Base-by-base conservation (phyloP, 441 rosid genomes). In the Bocquillonia castaneifolia region DNA sequence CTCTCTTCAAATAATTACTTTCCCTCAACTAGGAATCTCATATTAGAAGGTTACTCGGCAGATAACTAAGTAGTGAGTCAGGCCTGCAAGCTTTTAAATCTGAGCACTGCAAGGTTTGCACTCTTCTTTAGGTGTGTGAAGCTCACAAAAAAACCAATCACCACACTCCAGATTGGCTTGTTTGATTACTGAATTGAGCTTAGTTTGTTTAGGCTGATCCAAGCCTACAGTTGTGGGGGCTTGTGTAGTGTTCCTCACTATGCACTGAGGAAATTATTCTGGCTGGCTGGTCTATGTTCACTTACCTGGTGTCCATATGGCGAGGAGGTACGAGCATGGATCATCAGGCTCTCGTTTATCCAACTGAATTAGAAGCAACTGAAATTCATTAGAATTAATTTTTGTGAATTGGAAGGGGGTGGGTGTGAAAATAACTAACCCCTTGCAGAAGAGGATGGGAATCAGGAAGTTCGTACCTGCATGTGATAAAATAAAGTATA, bases 271-370 rank as follows among this genome's bases (percentile, higher is more conserved):
- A 70, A 65, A 23, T 37, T 32, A 32, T 25, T 3, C 34, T 40
- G 32, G 54, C 25, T 52, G 57, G 25, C 57, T 50, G 25, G 37
- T 28, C 20, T 54, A 36, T 65, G 6, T 57, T 23, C 28, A 44
- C 59, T 57, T 71, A 89, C 99, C 99, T 69, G 99, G 98, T 66
- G 93, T 83, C 98, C 99, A 94, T 72, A 94, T 90, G 36, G 96
- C 97, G 42, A 95, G 84, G 64, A 95, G 98, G 75, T 92, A 95
- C 57, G 98, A 89, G 72, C 93, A 85, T 63, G 95, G 98, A 64
- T 95, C 99, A 84, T 90, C 98, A 50, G 80, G 83, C 72, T 95
- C 97, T 78, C 97, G 80, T 70, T 60, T 83, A 37, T 89, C 91
- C 92, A 95, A 74, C 99, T 95, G 84, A 66, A 68, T 53, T 61